Evolutionary conservation across 75 land plant species (phyloP).

Genomic region (Chamaecyparis obtusa): DNA sequence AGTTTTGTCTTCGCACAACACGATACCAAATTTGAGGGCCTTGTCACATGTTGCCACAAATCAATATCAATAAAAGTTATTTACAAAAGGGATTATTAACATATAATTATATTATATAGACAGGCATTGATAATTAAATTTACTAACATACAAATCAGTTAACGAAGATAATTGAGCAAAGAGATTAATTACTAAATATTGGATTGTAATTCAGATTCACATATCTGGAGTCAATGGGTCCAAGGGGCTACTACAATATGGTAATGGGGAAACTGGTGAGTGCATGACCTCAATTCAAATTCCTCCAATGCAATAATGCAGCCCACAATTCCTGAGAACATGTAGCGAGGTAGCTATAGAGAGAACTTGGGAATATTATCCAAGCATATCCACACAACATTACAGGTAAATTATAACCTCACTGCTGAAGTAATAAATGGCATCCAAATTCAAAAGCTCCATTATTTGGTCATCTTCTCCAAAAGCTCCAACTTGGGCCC

Average conservation of each 20-base stretch:
- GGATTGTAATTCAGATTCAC: not conserved
- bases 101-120: too few relatives aligned
- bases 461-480: conserved; percentile 72
- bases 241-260: not conserved
- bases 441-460: too few relatives aligned
- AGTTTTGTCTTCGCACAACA: too few relatives aligned
- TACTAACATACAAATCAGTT: too few relatives aligned
- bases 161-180: not conserved
- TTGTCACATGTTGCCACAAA: too few relatives aligned
- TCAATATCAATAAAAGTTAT: too few relatives aligned
- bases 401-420: not conserved
- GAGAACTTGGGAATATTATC: not conserved
- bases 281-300: not conserved
- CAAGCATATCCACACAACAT: not conserved
- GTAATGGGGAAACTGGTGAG: not conserved
- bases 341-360: not conserved
- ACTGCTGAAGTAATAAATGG: not conserved
- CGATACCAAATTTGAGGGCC: too few relatives aligned
- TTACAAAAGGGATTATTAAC: too few relatives aligned
- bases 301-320: not conserved
- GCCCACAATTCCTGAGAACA: not conserved
- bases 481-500: conserved; percentile 75
- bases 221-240: not conserved
- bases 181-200: not conserved
- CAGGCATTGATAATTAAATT: too few relatives aligned